Conservation (phyloP, 176 grass and related monocot species). For the Pontederia crassipes region DNA sequence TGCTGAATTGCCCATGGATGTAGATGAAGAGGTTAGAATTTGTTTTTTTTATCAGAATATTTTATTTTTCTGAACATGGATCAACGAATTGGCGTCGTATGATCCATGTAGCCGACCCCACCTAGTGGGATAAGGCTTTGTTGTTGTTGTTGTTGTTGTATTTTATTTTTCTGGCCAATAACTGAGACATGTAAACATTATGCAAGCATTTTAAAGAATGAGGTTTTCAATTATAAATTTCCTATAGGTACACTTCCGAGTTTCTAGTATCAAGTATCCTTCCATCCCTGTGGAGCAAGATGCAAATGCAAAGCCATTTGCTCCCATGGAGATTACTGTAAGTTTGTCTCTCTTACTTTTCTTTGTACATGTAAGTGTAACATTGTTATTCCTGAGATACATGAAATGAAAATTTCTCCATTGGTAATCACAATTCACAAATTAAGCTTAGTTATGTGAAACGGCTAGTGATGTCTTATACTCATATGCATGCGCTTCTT, state of each 20-base stretch:
- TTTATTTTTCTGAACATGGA: too few species aligned
- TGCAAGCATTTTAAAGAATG: conserved; percentile 1
- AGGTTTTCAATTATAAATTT: conserved; percentile 16
- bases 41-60: background rate
- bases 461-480: too few species aligned
- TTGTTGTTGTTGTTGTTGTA: too few species aligned
- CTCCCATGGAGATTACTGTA: conserved; percentile 86
- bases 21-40: conserved; percentile 63
- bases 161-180: conserved; percentile 9
- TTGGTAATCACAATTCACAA: background rate
- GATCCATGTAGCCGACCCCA: too few species aligned
- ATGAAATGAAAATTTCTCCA: background rate
- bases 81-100: too few species aligned
- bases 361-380: background rate
- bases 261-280: conserved; percentile 71
- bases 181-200: conserved; percentile 1
- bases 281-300: conserved; percentile 77
- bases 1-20: conserved; percentile 54
- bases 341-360: conserved; percentile 9
- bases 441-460: too few species aligned
- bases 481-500: too few species aligned
- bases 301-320: conserved; percentile 56
- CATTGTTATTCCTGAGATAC: background rate
- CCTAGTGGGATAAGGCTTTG: too few species aligned
- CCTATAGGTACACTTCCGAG: conserved; percentile 64